Evolutionary conservation across 176 grass and related monocot species (phyloP), one percentile per base, ranked within the genome.

Genomic region (Musa beccarii): DNA sequence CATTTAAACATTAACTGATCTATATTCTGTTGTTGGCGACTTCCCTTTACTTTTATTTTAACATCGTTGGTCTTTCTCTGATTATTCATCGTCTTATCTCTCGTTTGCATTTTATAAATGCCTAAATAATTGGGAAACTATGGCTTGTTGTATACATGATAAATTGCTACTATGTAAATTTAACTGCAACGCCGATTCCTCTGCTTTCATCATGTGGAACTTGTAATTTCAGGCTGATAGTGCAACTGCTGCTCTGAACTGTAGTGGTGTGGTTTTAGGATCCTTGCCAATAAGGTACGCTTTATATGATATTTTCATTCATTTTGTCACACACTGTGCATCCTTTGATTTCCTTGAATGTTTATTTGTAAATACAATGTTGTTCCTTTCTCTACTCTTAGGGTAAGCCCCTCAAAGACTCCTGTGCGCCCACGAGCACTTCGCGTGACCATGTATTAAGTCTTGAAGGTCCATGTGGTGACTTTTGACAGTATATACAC

Each of bases 331-430:
- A 11, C n/a, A 13, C 26, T 59, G 1, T n/a, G 3, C 4, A 19
- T 51, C 5, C 6, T 24, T 71, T 43, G 3, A 43, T 63, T 23
- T 59, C 17, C 49, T 25, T n/a, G 29, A 19, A 51, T 20, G 2
- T 63, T 53, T 12, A 7, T 63, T 53, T 15, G 11, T 2, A 15
- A 51, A n/a, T 49, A 16, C 17, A 10, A 52, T 8, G 11, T 43
- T 43, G 34, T 43, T 43, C 12, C 57, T 59, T 2, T 64, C 72
- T 66, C 63, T 76, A 7, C 57, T 23, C 54, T 69, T 83, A 99
- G 96, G 89, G 96, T 99, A 64, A 99, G 96, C 85, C 96, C 96
- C 0, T 99, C 96, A 2, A 99, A 99, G 89, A 99, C 96, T 63
- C 96, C 96, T 11, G 96, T 99, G 79, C 90, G 96, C 51, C 96